phyloP scores from a whole-genome alignment of 257 asterid genomes.

The Gardenia jasminoides region DNA sequence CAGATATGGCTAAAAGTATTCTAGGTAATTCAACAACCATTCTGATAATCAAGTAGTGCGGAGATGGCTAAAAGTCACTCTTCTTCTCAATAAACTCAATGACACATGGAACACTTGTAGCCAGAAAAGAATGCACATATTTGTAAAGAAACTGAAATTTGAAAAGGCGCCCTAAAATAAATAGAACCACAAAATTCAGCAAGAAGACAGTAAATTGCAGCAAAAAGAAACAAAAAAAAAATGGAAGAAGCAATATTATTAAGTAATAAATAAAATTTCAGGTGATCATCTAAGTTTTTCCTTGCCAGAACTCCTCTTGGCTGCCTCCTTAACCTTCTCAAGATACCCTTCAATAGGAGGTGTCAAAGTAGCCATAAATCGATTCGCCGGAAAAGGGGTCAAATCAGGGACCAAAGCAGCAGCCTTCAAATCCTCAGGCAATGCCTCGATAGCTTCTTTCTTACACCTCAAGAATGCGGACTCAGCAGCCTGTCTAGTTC shows the following conservation, averaged over 20 bases:
- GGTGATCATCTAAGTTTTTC: constrained; percentile 63
- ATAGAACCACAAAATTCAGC: not conserved
- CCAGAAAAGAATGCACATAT: not conserved
- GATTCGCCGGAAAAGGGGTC: constrained; percentile 68
- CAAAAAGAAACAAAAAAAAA: not conserved
- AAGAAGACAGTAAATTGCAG: not conserved
- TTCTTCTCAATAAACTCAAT: not conserved
- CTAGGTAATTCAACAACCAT: not conserved
- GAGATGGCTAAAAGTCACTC: not conserved
- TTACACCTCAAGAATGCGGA: constrained; percentile 53
- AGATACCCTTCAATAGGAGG: constrained; percentile 93
- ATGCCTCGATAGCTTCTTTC: constrained; percentile 84
- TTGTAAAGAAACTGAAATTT: not conserved
- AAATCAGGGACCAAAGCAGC: constrained; percentile 83
- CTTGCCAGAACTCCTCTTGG: constrained; percentile 55
- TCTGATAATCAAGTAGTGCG: too few species aligned
- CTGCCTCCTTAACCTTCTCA: constrained; percentile 86
- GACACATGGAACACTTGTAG: not conserved
- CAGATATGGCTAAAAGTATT: not conserved
- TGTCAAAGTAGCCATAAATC: constrained; percentile 78
- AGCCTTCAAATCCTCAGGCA: constrained; percentile 69
- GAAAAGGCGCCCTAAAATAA: not conserved
- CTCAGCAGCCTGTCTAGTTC: constrained; percentile 84
- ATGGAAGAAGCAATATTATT: not conserved
- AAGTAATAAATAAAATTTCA: not conserved